Conservation (phyloP, 306 rosid genomes). For the Pueraria montana region DNA sequence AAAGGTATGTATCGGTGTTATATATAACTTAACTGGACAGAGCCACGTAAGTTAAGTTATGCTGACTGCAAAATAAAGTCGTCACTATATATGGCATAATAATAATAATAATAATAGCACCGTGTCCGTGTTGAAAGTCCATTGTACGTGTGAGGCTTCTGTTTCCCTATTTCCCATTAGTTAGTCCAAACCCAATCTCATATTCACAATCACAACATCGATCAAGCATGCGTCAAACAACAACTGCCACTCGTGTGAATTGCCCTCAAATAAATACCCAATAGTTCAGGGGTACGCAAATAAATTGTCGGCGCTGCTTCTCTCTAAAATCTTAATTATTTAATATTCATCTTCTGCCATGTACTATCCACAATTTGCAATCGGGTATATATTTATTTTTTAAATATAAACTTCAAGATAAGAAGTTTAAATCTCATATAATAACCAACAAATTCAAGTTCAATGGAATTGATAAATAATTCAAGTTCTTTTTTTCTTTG, state of each 20-base stretch:
- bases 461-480: neutral
- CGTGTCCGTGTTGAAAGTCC: neutral
- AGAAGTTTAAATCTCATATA: no score
- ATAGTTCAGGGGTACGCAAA: slow-evolving; percentile 28
- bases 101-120: no score
- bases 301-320: slow-evolving; percentile 52
- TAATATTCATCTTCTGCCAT: neutral
- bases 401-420: no score
- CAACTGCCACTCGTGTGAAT: neutral
- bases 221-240: neutral
- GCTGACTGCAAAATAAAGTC: no score
- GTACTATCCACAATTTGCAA: slow-evolving; percentile 6
- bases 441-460: neutral
- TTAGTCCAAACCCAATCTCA: neutral
- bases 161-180: slow-evolving; percentile 38
- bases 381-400: no score
- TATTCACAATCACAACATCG: neutral
- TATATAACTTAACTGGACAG: no score
- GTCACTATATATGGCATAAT: no score
- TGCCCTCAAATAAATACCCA: slow-evolving; percentile 31
- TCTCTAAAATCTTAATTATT: neutral
- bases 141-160: neutral
- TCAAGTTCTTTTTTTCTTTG: no score
- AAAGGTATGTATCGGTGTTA: no score
- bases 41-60: no score